Evolutionary conservation across 2,329 filamentous ascomycete genomes (phyloP), one percentile per base, ranked within the genome.

Genomic region (Aspergillus cejpii): DNA sequence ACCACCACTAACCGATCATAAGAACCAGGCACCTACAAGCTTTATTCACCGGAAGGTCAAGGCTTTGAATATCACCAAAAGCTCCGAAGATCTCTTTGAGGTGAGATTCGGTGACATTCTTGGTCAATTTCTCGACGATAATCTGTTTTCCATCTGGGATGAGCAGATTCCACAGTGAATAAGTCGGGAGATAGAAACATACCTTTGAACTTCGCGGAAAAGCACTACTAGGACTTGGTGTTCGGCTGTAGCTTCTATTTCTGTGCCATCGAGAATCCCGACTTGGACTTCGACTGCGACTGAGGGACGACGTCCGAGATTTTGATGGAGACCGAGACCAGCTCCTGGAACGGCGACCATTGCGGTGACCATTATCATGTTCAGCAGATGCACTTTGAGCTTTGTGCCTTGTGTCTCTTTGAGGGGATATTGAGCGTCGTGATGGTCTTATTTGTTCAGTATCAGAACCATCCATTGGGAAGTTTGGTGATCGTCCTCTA

Each of bases 61-160:
- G 74, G 55, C 92, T 87, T 57, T 84, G 79, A 56, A 98, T 94
- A 15, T 78, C 76, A 40, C 92, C 92, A 63, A 92, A 98, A 28
- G 80, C 77, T 39, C 87, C 85, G 63, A 98, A 98, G 48, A 98
- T 95, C 64, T 98, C 92, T 54, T 81, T 79, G 5, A 98, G 73
- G 60, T 98, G 92, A 14, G 79, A 79, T 64, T 91, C 87, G 47
- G 87, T 94, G 56, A 98, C 84, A 60, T 95, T 97, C 67, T 94
- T 95, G 3, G 91, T 94, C 60, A 98, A 76, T 51, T 94, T 90
- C 68, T 98, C 92, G 37, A 98, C 85, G 14, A 98, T 88, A 63
- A 98, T 90, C 87, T 96, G 37, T 21, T 4, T 28, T 34, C 34
- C n/a, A 23, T 8, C 8, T 45, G 5, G 40, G 29, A 29, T 39